Percentiles rank a stretch among this genome's conserved stretches.
These are phyloP conservation scores for Diphasiastrum complanatum DNA, from an alignment of 83 land plant species.

Conservation along the genomic window DNA sequence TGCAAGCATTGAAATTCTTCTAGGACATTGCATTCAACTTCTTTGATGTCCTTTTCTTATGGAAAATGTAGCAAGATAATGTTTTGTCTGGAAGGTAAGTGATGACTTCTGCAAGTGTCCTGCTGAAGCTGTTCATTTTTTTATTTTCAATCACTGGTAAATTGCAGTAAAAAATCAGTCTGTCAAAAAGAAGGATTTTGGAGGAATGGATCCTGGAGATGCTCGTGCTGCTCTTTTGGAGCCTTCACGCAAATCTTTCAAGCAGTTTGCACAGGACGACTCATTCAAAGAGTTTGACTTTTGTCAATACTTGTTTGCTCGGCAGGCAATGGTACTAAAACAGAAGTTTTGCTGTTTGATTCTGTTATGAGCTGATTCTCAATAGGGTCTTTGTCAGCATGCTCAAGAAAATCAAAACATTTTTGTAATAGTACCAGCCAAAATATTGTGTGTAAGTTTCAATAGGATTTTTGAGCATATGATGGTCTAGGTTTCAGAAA, in stretches of 20 bases:
- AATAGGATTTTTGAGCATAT: too few relatives aligned
- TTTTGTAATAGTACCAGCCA: too few relatives aligned
- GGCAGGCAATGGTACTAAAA: conserved; percentile 75
- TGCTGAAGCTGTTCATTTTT: conserved; percentile 13
- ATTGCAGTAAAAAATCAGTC: conserved; percentile 57
- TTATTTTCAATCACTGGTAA: conserved; percentile 15
- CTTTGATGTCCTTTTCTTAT: too few relatives aligned
- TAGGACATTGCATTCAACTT: too few relatives aligned
- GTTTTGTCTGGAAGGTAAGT: too few relatives aligned
- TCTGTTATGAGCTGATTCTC: not conserved
- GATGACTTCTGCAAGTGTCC: not conserved
- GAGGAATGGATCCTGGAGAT: conserved; percentile 82
- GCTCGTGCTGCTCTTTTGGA: conserved; percentile 81
- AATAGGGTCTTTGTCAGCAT: too few relatives aligned
- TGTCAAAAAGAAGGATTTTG: conserved; percentile 59
- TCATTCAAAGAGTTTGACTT: conserved; percentile 90
- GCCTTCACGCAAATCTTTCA: conserved; percentile 52
- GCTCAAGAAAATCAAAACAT: too few relatives aligned
- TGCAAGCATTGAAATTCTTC: too few relatives aligned
- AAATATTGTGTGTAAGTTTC: too few relatives aligned
- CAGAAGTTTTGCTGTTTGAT: not conserved
- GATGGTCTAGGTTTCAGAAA: too few relatives aligned
- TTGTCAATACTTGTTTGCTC: conserved; percentile 87
- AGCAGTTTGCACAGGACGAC: conserved; percentile 70
- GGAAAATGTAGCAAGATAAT: too few relatives aligned